Base-by-base conservation (phyloP, 805 yeast genomes). In the Ascoidea asiatica region DNA sequence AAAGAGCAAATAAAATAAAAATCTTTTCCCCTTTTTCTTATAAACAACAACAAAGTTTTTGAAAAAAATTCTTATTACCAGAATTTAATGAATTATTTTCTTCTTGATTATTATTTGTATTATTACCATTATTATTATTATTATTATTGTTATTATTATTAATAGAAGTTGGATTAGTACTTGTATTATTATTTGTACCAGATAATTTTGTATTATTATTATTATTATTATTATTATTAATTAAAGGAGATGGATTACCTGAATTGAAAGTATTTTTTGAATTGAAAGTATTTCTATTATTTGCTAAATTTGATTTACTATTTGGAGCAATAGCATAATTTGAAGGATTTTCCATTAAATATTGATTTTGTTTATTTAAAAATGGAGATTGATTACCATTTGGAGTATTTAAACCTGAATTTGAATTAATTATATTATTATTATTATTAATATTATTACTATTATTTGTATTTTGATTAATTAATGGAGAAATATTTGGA, bases 91-190 rank as follows among this genome's bases (percentile, higher is more conserved):
- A 46, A 35, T 44, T 43, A 15, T 45, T 37, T 23, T 48, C 50
- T 5, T 37, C 43, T 18, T 44, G 38, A 37, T 48, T 48, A 22
- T 48, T 43, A n/a, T 43, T 44, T 15, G 50, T 48, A 18, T 44
- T 29, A 37, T 42, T 41, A 21, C 37, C 44, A 38, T 41, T 23
- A 4, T 37, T 4, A 19, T 37, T 37, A 22, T 45, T 19, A 15
- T 37, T 40, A 19, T 42, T 43, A 21, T 45, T 37, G 18, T 46
- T 46, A 4, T 66, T 59, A 19, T 17, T 17, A 17, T 15, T 15
- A 19, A 11, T 17, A 19, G 39, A 6, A 37, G 7, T 8, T 8
- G 20, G 22, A 18, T 38, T 7, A n/a, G 40, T 38, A 21, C 19
- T 38, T n/a, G 18, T 39, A 22, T 21, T 40, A 18, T n/a, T 41